Conservation (phyloP, 805 yeast genomes). For the Danielia oregonensis region DNA sequence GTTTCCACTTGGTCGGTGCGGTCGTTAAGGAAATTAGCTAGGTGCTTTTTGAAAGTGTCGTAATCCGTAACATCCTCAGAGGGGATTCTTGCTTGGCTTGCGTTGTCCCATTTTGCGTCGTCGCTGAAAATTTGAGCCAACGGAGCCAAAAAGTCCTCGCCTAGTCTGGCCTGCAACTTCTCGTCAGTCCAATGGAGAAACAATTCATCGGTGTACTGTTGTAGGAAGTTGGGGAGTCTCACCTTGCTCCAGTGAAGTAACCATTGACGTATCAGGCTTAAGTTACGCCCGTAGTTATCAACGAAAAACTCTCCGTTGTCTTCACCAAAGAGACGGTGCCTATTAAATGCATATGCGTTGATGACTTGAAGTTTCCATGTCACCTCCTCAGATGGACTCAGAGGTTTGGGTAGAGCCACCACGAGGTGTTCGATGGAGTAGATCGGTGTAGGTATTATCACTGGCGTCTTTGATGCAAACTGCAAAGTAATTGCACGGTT, state of each 20-base stretch:
- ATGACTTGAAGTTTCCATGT: slow-evolving; percentile 32
- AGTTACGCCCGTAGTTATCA: slow-evolving; percentile 25
- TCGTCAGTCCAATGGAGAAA: slow-evolving; percentile 20
- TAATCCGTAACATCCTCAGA: slow-evolving; percentile 13
- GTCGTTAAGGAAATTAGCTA: slow-evolving; percentile 25
- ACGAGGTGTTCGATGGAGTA: slow-evolving; percentile 31
- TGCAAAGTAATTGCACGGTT: slow-evolving; percentile 1
- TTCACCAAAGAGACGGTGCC: slow-evolving; percentile 20
- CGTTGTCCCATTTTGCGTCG: neutral
- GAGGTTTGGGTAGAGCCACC: slow-evolving; percentile 20
- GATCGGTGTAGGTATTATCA: slow-evolving; percentile 33
- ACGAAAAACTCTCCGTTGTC: slow-evolving; percentile 18
- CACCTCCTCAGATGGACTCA: slow-evolving; percentile 15
- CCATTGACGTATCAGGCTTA: slow-evolving; percentile 26
- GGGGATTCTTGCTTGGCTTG: neutral
- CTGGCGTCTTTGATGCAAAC: slow-evolving; percentile 22
- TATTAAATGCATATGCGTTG: slow-evolving; percentile 27
- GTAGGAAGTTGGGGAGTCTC: slow-evolving; percentile 13
- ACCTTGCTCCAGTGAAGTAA: slow-evolving; percentile 20
- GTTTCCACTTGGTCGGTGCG: slow-evolving; percentile 20
- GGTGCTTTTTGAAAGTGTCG: slow-evolving; percentile 23
- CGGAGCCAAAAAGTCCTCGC: slow-evolving; percentile 7
- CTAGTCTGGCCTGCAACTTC: slow-evolving; percentile 14
- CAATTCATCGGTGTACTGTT: slow-evolving; percentile 19
- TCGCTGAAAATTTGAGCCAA: slow-evolving; percentile 6